Evolutionary conservation across 2,329 filamentous ascomycete genomes (phyloP).

Genomic region (Fusarium aywerte): DNA sequence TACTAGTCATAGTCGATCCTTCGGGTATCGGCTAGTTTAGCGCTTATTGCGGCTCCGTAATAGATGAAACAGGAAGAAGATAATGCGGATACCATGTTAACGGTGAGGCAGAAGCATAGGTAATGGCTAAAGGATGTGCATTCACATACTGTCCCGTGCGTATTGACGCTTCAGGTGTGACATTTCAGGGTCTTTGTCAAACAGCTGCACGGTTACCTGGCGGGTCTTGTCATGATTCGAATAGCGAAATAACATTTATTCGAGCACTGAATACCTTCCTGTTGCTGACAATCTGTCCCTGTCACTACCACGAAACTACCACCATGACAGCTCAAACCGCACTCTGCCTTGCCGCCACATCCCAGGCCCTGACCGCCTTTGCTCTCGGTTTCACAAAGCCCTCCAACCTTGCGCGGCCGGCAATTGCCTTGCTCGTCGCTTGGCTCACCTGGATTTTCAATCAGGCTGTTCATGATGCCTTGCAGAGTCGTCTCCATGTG

Average conservation of each 20-base stretch:
- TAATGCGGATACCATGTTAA: background rate
- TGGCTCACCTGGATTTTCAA: constrained; percentile 27
- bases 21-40: background rate
- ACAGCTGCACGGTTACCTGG: background rate
- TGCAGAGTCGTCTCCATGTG: constrained; percentile 28
- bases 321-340: constrained; percentile 10
- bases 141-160: background rate
- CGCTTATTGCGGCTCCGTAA: background rate
- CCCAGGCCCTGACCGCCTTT: constrained; percentile 16
- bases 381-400: constrained; percentile 17
- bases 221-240: background rate
- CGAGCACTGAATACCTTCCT: background rate
- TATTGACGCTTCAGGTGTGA: background rate
- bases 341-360: constrained; percentile 8
- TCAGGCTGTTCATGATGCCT: constrained; percentile 4
- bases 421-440: background rate
- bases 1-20: background rate
- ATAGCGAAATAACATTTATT: background rate
- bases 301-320: background rate
- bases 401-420: background rate
- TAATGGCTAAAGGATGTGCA: background rate
- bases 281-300: background rate
- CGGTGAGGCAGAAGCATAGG: background rate
- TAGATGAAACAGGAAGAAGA: background rate
- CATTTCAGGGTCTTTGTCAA: background rate